Percentiles rank a stretch among this genome's conserved stretches.
These are phyloP conservation scores for Ogataea hybrid DNA, from an alignment of 1,139 yeast species.

Conservation along the genomic window DNA sequence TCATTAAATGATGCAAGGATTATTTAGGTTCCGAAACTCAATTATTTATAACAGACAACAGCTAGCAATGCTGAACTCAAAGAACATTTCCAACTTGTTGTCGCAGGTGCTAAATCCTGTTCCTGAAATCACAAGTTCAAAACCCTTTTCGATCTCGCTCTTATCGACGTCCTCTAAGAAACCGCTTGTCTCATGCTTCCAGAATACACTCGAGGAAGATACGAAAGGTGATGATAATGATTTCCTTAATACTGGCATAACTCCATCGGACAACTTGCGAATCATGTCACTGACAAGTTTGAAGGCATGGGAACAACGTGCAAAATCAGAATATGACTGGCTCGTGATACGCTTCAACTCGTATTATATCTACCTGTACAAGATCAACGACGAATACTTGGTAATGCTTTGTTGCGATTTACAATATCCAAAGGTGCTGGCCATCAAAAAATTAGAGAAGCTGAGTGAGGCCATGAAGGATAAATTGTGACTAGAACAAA, in stretches of 20 bases:
- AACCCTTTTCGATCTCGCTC: slow-evolving; percentile 43
- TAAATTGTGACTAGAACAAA: slow-evolving; percentile 6
- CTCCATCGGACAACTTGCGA: slow-evolving; percentile 41
- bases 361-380: slow-evolving; percentile 23
- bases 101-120: slow-evolving; percentile 41
- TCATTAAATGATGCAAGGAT: background rate
- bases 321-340: slow-evolving; percentile 17
- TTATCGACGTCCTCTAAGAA: slow-evolving; percentile 39
- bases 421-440: slow-evolving; percentile 40
- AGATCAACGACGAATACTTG: slow-evolving; percentile 23
- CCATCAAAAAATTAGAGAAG: slow-evolving; percentile 43
- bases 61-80: slow-evolving; percentile 46
- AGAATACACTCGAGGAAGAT: slow-evolving; percentile 5
- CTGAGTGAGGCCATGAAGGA: slow-evolving; percentile 26
- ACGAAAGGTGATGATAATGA: slow-evolving; percentile 22
- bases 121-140: slow-evolving; percentile 19
- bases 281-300: slow-evolving; percentile 47
- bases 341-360: slow-evolving; percentile 24
- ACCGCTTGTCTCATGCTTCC: slow-evolving; percentile 26
- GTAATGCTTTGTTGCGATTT: slow-evolving; percentile 35
- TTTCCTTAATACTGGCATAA: slow-evolving; percentile 28
- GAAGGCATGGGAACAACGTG: slow-evolving; percentile 34
- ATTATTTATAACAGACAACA: background rate
- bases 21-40: background rate
- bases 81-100: slow-evolving; percentile 42